phyloP scores from a whole-genome alignment of 306 rosid species.

The Rubus idaeus region DNA sequence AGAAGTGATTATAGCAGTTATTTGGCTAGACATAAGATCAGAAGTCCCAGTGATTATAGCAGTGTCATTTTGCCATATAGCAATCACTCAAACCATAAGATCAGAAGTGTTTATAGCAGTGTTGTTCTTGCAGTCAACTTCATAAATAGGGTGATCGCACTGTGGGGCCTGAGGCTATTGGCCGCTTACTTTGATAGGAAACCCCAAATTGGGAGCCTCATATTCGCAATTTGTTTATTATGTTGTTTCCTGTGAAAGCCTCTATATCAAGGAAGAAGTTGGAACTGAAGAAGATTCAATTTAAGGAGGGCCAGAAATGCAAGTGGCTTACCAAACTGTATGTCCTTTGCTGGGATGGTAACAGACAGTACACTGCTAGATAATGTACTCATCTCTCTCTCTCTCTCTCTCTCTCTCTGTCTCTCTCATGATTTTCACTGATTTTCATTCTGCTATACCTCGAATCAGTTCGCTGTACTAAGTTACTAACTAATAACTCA shows the following conservation, averaged over 20 bases:
- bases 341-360: background rate
- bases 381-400: background rate
- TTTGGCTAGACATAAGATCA: too few relatives aligned
- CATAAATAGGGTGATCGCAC: background rate
- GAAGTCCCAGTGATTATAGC: too few relatives aligned
- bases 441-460: background rate
- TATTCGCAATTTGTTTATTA: background rate
- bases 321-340: background rate
- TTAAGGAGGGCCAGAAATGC: background rate
- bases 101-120: too few relatives aligned
- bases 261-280: background rate
- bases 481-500: background rate
- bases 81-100: too few relatives aligned
- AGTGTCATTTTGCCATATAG: too few relatives aligned
- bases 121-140: background rate
- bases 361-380: background rate
- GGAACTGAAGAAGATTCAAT: background rate
- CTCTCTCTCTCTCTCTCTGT: background rate
- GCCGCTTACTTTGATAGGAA: background rate
- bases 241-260: background rate
- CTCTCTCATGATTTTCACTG: background rate
- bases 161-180: background rate
- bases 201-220: background rate
- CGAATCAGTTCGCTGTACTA: background rate
- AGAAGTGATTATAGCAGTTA: too few relatives aligned